Conservation (phyloP, 306 rosid species). For the Quercus variabilis region DNA sequence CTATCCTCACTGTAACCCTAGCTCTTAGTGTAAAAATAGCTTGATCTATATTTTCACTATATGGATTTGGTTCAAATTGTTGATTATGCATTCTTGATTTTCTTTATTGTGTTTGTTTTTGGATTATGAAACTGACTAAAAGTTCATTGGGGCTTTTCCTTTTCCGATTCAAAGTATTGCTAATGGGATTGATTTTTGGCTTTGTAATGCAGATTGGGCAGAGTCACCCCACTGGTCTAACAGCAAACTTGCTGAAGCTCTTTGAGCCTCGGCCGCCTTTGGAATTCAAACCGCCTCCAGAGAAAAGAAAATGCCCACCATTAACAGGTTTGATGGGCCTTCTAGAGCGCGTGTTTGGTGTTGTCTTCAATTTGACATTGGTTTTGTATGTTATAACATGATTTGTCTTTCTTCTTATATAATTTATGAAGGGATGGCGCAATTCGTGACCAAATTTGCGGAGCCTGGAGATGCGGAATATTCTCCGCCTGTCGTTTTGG, state of each 20-base stretch:
- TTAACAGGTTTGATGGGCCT: slow-evolving; percentile 48
- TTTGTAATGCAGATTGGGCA: slow-evolving; percentile 78
- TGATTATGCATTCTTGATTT: background rate
- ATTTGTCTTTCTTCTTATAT: background rate
- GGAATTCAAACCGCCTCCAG: slow-evolving; percentile 95
- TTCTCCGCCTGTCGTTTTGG: slow-evolving; percentile 61
- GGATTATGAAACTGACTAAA: background rate
- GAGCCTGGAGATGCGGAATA: slow-evolving; percentile 88
- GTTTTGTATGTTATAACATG: slow-evolving; percentile 4
- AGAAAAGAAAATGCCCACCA: slow-evolving; percentile 89
- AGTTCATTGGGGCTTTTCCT: too few relatives aligned
- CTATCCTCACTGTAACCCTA: background rate
- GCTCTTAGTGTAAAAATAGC: background rate
- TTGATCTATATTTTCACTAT: background rate
- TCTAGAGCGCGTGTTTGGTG: background rate
- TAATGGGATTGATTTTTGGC: background rate
- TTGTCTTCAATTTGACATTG: background rate
- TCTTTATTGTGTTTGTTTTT: background rate
- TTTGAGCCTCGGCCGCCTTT: slow-evolving; percentile 97
- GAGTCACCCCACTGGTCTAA: slow-evolving; percentile 98
- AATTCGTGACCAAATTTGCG: slow-evolving; percentile 75
- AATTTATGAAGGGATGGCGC: slow-evolving; percentile 69
- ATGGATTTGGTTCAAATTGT: background rate
- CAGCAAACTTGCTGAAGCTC: slow-evolving; percentile 82
- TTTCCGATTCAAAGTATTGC: background rate